These are phyloP conservation scores for Basidiobolus meristosporus DNA, from an alignment of 371 early-diverging fungal species.

Conservation along the genomic window DNA sequence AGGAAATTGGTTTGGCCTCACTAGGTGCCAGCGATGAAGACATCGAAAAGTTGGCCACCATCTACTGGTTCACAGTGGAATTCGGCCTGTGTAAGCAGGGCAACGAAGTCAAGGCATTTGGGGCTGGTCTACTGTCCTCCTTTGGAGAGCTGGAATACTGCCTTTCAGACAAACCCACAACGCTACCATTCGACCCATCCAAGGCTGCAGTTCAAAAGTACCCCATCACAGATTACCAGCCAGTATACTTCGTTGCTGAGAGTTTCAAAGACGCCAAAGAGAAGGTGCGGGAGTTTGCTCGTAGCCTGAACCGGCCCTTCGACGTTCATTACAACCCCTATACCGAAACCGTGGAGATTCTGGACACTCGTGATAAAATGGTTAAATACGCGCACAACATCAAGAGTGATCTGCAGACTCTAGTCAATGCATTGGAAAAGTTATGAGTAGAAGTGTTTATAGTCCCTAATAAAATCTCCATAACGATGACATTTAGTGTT, in stretches of 20 bases:
- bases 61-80: conserved; percentile 62
- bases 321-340: conserved; percentile 80
- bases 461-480: no score
- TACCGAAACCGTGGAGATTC: conserved; percentile 79
- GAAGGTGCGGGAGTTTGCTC: conserved; percentile 75
- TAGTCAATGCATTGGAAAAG: conserved; percentile 45
- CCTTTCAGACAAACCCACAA: conserved; percentile 61
- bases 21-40: conserved; percentile 88
- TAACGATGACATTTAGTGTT: no score
- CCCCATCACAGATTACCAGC: conserved; percentile 90
- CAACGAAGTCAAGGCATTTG: conserved; percentile 68
- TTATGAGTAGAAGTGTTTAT: no score
- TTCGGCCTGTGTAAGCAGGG: conserved; percentile 85
- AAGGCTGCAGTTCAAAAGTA: conserved; percentile 65
- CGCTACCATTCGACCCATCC: conserved; percentile 66
- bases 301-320: conserved; percentile 63
- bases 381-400: conserved; percentile 56
- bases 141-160: conserved; percentile 90
- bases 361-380: conserved; percentile 68
- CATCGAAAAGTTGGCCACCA: conserved; percentile 68
- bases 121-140: conserved; percentile 88
- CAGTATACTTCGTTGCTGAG: conserved; percentile 88
- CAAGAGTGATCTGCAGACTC: conserved; percentile 45
- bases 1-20: conserved; percentile 89
- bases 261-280: conserved; percentile 84